These are phyloP conservation scores for Petunia hybrid DNA, from an alignment of 305 asterid species.

Conservation along the genomic window DNA sequence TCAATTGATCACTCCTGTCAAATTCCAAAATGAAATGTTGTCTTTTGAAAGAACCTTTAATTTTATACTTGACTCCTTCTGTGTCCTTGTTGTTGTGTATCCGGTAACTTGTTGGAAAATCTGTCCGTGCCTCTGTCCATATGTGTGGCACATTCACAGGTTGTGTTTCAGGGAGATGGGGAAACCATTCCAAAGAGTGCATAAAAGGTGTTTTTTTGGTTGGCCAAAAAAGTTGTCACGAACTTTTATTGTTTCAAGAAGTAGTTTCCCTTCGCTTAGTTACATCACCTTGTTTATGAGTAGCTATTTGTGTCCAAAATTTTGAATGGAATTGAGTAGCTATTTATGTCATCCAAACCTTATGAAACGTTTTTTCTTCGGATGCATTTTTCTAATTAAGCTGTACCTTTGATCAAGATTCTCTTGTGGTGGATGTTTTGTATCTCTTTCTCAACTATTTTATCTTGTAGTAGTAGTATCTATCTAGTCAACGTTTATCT, in stretches of 20 bases:
- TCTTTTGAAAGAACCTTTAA: neutral
- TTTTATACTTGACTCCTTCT: neutral
- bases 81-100: neutral
- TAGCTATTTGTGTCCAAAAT: neutral
- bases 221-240: neutral
- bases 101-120: neutral
- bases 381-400: neutral
- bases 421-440: slow-evolving; percentile 23
- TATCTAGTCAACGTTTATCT: neutral
- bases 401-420: neutral
- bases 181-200: neutral
- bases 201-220: neutral
- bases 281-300: neutral
- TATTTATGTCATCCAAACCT: neutral
- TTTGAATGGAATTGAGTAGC: neutral
- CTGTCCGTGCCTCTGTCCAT: neutral
- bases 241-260: neutral
- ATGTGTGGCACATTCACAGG: neutral
- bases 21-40: neutral
- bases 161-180: neutral
- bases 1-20: neutral
- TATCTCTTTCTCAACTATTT: neutral
- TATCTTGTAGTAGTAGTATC: too few species aligned
- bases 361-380: neutral
- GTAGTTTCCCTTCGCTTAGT: neutral